Evolutionary conservation across 768 basidiomycete species (phyloP).

Genomic region (Nidularia pulvinata): DNA sequence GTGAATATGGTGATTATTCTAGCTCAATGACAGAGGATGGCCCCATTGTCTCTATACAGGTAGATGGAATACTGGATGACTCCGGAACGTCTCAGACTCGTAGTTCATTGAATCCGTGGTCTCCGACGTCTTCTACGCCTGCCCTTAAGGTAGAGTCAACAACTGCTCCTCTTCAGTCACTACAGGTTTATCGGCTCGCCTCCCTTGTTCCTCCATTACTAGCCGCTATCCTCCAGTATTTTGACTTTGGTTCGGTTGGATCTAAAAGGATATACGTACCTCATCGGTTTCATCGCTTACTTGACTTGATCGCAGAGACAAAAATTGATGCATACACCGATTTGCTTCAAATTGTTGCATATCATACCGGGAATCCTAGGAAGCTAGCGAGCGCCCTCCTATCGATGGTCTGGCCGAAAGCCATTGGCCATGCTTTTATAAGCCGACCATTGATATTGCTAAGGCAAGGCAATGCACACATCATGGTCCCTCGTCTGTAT

Average conservation of each 20-base stretch:
- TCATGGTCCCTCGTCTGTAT: no score
- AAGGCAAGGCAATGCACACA: not conserved
- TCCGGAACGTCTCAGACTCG: slow-evolving; percentile 3
- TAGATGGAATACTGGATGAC: slow-evolving; percentile 46
- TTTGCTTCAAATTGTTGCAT: slow-evolving; percentile 70
- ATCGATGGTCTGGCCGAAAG: slow-evolving; percentile 63
- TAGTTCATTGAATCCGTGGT: slow-evolving; percentile 13
- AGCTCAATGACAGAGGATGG: slow-evolving; percentile 9
- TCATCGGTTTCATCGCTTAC: slow-evolving; percentile 51
- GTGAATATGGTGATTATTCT: no score
- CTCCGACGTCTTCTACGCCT: slow-evolving; percentile 16
- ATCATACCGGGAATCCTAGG: slow-evolving; percentile 56
- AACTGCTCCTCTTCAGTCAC: slow-evolving; percentile 55
- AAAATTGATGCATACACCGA: slow-evolving; percentile 76
- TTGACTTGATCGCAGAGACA: slow-evolving; percentile 48
- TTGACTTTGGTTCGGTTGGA: slow-evolving; percentile 34
- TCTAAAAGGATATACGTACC: slow-evolving; percentile 30
- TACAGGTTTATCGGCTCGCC: slow-evolving; percentile 56
- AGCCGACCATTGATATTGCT: slow-evolving; percentile 46
- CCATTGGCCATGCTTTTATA: slow-evolving; percentile 66
- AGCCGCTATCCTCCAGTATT: slow-evolving; percentile 55
- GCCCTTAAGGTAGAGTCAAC: slow-evolving; percentile 39
- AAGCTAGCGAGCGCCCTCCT: slow-evolving; percentile 56
- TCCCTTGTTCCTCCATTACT: slow-evolving; percentile 67
- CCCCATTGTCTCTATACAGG: slow-evolving; percentile 57